Evolutionary conservation across 1,284 basidiomycete genomes (phyloP).

Genomic region (Fomitopsis betulina): DNA sequence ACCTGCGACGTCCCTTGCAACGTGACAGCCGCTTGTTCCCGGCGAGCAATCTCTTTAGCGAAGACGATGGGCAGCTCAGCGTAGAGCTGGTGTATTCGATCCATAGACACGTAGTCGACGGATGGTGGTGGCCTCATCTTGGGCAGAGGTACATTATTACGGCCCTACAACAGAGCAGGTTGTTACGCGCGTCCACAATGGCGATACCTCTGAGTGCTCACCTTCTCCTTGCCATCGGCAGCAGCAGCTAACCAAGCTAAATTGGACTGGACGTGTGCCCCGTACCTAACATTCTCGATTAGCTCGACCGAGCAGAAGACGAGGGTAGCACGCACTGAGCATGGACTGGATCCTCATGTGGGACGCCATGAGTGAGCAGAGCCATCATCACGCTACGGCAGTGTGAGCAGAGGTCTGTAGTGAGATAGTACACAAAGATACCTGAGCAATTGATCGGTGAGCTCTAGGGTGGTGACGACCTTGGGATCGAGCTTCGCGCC

Average conservation of each 20-base stretch:
- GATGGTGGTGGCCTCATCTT: conserved; percentile 52
- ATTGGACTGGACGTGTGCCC: conserved; percentile 56
- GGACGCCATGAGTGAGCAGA: conserved; percentile 50
- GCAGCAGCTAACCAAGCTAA: conserved; percentile 62
- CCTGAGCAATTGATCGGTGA: conserved; percentile 66
- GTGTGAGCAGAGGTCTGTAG: background rate
- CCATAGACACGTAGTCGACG: conserved; percentile 45
- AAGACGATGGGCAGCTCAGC: conserved; percentile 55
- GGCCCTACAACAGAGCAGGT: conserved; percentile 10
- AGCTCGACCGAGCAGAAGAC: conserved; percentile 5
- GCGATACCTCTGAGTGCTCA: conserved; percentile 28
- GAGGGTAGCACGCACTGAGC: conserved; percentile 44
- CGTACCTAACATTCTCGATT: conserved; percentile 39
- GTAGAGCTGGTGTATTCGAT: conserved; percentile 61
- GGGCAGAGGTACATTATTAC: conserved; percentile 37
- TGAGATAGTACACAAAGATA: conserved; percentile 20
- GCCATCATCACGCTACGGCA: conserved; percentile 31
- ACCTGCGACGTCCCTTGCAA: background rate
- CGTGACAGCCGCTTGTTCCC: conserved; percentile 28
- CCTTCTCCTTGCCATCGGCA: conserved; percentile 47
- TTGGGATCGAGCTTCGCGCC: conserved; percentile 37
- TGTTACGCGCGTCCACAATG: background rate
- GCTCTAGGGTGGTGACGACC: conserved; percentile 53
- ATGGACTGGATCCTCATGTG: conserved; percentile 44
- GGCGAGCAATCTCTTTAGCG: conserved; percentile 56